Evolutionary conservation across 768 basidiomycete genomes (phyloP), one percentile per base, ranked within the genome.

Genomic region (Trametes elegans): DNA sequence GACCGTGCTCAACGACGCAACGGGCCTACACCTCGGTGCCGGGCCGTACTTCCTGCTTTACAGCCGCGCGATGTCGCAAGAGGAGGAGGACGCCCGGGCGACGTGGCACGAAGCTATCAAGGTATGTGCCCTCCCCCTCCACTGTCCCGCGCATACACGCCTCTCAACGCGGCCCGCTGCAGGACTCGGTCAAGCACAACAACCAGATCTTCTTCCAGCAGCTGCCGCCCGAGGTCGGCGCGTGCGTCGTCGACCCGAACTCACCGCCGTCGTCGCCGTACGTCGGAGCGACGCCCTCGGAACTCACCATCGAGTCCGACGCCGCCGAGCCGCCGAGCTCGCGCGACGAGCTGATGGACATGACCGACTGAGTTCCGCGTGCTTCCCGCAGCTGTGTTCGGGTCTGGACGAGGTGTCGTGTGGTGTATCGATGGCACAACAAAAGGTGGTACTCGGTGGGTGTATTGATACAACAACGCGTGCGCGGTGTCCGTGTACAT

Each of bases 11-110:
- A 80, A 79, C 3, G 90, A 93, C 57, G 70, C 82, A 3, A 75
- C 81, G 4, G 90, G 91, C 0, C 69, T 91, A 28, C 88, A 90
- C 63, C 77, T 90, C 5, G 79, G 81, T 14, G 87, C 87, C 18
- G 90, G 90, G 1, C 89, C 90, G 0, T 90, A 87, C 67, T 69
- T 92, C 62, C 71, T 93, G n/a, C 67, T 93, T 31, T 93, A 92
- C 68, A 79, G 77, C 29, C 74, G 71, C 14, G 68, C 65, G 2
- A 21, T 73, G 2, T 57, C 70, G 7, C 66, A 61, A 10, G 60
- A 57, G 11, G 62, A 63, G 29, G 66, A 62, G 47, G 59, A 59
- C 34, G 53, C 42, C 21, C 64, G 59, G 1, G 41, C 62, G 16
- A 61, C 60, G 7, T 74, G 72, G 70, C 71, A 68, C 6, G 65